phyloP scores from a whole-genome alignment of 2,329 filamentous ascomycete species.

The Fusarium verrucosum region DNA sequence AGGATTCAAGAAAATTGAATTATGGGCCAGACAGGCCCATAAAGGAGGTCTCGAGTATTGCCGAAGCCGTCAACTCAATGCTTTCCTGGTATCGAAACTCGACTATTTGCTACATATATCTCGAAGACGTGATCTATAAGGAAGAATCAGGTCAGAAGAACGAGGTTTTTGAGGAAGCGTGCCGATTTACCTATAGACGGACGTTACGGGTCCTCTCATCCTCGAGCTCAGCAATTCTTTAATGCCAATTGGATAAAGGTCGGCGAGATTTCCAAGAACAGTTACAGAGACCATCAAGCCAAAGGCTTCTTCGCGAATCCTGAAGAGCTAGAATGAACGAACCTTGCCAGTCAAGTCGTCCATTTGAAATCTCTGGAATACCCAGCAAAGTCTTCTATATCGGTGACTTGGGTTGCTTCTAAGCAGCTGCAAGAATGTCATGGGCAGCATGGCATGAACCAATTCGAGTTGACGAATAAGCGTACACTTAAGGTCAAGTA shows the following conservation, averaged over 20 bases:
- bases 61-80: slow-evolving; percentile 45
- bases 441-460: slow-evolving; percentile 44
- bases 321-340: background rate
- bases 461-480: slow-evolving; percentile 42
- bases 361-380: slow-evolving; percentile 42
- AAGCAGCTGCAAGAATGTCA: slow-evolving; percentile 34
- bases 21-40: slow-evolving; percentile 27
- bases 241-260: slow-evolving; percentile 38
- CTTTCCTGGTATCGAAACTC: slow-evolving; percentile 42
- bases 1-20: slow-evolving; percentile 41
- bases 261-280: slow-evolving; percentile 37
- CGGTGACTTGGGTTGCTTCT: slow-evolving; percentile 19
- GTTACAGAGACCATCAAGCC: background rate
- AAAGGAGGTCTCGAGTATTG: slow-evolving; percentile 28
- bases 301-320: background rate
- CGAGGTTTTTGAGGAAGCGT: slow-evolving; percentile 5
- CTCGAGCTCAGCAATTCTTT: slow-evolving; percentile 42
- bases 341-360: slow-evolving; percentile 8
- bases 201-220: slow-evolving; percentile 46
- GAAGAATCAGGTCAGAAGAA: background rate
- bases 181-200: slow-evolving; percentile 40
- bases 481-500: no score
- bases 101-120: slow-evolving; percentile 39
- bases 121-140: slow-evolving; percentile 28
- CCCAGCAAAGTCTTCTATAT: slow-evolving; percentile 14